phyloP scores from a whole-genome alignment of 768 basidiomycete species.

The Suillus plorans region DNA sequence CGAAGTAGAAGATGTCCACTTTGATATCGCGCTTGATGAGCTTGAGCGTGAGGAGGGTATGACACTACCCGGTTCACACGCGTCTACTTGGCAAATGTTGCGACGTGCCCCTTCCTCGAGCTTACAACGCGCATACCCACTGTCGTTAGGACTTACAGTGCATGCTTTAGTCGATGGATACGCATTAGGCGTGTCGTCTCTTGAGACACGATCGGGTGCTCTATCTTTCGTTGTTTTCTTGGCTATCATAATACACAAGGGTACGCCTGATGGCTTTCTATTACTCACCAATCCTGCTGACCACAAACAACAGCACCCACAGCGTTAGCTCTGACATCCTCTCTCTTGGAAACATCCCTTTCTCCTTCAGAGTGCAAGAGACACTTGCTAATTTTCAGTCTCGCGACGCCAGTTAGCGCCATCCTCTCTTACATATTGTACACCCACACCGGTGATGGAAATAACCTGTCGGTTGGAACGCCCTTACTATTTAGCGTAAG shows the following conservation, averaged over 20 bases:
- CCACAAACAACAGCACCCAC: conserved; percentile 68
- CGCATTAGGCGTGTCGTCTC: conserved; percentile 79
- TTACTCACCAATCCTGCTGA: not conserved
- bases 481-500: conserved; percentile 84
- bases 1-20: conserved; percentile 39
- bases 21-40: conserved; percentile 65
- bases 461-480: conserved; percentile 62
- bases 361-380: conserved; percentile 66
- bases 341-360: conserved; percentile 77
- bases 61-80: conserved; percentile 4
- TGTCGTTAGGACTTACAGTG: conserved; percentile 83
- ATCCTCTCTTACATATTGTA: conserved; percentile 73
- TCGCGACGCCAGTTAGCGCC: conserved; percentile 83
- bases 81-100: conserved; percentile 14
- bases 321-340: conserved; percentile 83
- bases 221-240: conserved; percentile 86
- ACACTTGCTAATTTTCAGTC: conserved; percentile 75
- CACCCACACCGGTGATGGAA: conserved; percentile 40
- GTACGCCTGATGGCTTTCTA: conserved; percentile 30
- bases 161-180: conserved; percentile 93
- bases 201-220: conserved; percentile 40
- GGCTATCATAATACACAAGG: conserved; percentile 92
- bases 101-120: conserved; percentile 18
- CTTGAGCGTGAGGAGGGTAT: conserved; percentile 45
- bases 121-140: conserved; percentile 54